A percentile compares a stretch with the other conserved stretches of the same genome.
Evolutionary conservation across 2,329 filamentous ascomycete species (phyloP).

Genomic region (Penicillium rolfsii): DNA sequence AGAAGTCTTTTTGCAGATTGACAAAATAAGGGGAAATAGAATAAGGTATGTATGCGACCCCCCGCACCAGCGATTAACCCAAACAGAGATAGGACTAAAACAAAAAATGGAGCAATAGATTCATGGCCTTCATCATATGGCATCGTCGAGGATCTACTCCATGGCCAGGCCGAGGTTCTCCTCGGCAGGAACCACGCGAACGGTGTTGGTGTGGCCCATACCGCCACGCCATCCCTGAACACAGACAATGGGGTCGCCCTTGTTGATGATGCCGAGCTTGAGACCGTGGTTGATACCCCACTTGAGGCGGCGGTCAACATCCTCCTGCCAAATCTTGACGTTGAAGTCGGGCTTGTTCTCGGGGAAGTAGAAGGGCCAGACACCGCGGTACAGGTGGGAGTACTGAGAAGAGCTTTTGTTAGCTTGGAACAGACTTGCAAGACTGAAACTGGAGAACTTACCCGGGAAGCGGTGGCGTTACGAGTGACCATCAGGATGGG

Average conservation of each 20-base stretch:
- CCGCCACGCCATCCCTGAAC: conserved; percentile 71
- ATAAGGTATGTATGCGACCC: conserved; percentile 31
- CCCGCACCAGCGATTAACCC: conserved; percentile 27
- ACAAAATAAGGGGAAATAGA: conserved; percentile 13
- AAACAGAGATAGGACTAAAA: conserved; percentile 10
- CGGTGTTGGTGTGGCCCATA: conserved; percentile 70
- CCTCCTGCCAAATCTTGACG: conserved; percentile 95
- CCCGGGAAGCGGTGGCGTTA: conserved; percentile 76
- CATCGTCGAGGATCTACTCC: conserved; percentile 33
- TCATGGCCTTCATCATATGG: conserved; percentile 14
- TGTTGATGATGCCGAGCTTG: conserved; percentile 76
- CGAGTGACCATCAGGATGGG: conserved; percentile 99
- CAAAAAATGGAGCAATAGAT: conserved; percentile 15
- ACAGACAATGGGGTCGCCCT: conserved; percentile 71
- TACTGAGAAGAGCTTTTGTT: conserved; percentile 55
- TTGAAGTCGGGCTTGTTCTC: conserved; percentile 94
- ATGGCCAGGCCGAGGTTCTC: conserved; percentile 46
- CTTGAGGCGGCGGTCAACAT: conserved; percentile 95
- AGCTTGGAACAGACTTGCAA: conserved; percentile 14
- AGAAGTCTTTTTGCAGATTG: conserved; percentile 13
- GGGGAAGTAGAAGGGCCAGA: conserved; percentile 95
- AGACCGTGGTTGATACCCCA: conserved; percentile 91
- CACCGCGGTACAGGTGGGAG: conserved; percentile 93
- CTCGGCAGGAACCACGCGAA: conserved; percentile 55
- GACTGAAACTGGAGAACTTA: conserved; percentile 43